These are phyloP conservation scores for Paecilomyces variotii DNA, from an alignment of 2,329 filamentous ascomycete species.

Conservation along the genomic window DNA sequence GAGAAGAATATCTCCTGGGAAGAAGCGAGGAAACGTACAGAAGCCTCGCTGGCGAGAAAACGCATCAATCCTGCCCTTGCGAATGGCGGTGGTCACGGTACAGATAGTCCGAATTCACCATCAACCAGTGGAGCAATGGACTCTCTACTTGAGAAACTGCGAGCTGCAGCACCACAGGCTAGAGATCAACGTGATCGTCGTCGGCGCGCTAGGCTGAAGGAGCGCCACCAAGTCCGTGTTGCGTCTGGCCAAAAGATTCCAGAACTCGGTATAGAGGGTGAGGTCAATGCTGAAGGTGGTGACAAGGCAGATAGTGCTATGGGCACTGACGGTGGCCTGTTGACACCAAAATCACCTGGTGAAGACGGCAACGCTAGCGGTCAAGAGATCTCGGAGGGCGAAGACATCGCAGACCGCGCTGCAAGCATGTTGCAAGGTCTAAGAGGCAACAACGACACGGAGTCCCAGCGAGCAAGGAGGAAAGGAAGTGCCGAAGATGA, in stretches of 20 bases:
- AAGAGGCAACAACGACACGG: slow-evolving; percentile 54
- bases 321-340: slow-evolving; percentile 33
- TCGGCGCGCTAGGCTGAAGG: slow-evolving; percentile 79
- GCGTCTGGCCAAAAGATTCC: slow-evolving; percentile 86
- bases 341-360: slow-evolving; percentile 41
- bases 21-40: slow-evolving; percentile 74
- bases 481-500: slow-evolving; percentile 75
- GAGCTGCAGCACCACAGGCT: slow-evolving; percentile 83
- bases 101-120: slow-evolving; percentile 53
- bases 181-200: slow-evolving; percentile 83
- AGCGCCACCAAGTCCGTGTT: slow-evolving; percentile 79
- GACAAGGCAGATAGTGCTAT: slow-evolving; percentile 30
- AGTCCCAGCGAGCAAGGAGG: slow-evolving; percentile 51
- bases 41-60: slow-evolving; percentile 88
- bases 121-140: slow-evolving; percentile 88
- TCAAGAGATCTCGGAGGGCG: slow-evolving; percentile 36
- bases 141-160: slow-evolving; percentile 84
- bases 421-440: slow-evolving; percentile 78
- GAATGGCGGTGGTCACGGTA: slow-evolving; percentile 43
- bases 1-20: slow-evolving; percentile 85
- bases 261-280: slow-evolving; percentile 51
- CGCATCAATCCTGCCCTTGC: slow-evolving; percentile 55
- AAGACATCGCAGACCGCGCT: slow-evolving; percentile 79
- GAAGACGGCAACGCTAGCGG: background rate
- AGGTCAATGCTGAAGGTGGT: slow-evolving; percentile 47